Conservation (phyloP, 768 basidiomycete species). For the Dentipellis sp. region DNA sequence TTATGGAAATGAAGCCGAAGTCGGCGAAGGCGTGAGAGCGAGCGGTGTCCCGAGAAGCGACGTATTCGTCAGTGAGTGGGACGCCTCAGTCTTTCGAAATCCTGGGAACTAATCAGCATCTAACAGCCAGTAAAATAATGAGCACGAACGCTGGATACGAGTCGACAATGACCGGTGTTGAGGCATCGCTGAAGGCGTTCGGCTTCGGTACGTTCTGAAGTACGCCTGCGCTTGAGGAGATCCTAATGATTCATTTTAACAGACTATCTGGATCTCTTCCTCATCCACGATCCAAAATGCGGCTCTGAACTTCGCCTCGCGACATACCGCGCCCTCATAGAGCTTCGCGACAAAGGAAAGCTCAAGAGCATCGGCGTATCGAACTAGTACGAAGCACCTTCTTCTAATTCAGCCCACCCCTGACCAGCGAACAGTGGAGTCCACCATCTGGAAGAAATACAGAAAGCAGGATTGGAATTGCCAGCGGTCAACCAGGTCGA, state of each 20-base stretch:
- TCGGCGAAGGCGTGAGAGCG: conserved; percentile 49
- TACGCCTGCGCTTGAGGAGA: background rate
- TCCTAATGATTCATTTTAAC: background rate
- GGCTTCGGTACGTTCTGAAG: background rate
- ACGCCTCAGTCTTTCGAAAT: no score
- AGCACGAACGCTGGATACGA: conserved; percentile 6
- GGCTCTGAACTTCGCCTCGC: conserved; percentile 57
- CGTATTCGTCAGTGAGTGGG: conserved; percentile 58
- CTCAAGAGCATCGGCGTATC: conserved; percentile 69
- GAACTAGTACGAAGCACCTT: conserved; percentile 51
- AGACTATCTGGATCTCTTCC: conserved; percentile 67
- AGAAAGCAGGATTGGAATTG: conserved; percentile 45
- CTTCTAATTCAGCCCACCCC: background rate
- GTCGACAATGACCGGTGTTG: conserved; percentile 3
- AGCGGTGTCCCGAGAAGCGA: conserved; percentile 47
- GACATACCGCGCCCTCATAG: conserved; percentile 62
- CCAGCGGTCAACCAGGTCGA: conserved; percentile 82
- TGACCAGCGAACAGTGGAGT: conserved; percentile 36
- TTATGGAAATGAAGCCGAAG: conserved; percentile 57
- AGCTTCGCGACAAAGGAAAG: conserved; percentile 52
- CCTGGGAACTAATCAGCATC: no score
- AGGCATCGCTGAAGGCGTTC: conserved; percentile 2
- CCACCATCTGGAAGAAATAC: conserved; percentile 70
- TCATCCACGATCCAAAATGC: conserved; percentile 67
- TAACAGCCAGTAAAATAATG: conserved; percentile 12